A percentile compares a stretch with the other conserved stretches of the same genome.
Conservation (phyloP, 768 basidiomycete species). For the Hebeloma cylindrosporum region DNA sequence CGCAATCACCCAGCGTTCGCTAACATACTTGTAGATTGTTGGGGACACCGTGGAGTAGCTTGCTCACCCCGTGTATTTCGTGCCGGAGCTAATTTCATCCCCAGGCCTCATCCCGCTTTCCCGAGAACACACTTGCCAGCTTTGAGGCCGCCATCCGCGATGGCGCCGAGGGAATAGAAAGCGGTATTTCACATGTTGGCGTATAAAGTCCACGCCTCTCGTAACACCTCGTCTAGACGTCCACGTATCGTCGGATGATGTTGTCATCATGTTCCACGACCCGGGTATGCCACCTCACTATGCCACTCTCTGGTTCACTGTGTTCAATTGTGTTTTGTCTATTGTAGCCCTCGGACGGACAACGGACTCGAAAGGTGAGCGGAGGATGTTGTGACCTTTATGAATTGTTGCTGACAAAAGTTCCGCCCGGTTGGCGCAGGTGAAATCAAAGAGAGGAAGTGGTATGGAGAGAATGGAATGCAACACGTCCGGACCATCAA, state of each 20-base stretch:
- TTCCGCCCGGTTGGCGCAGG: conserved; percentile 39
- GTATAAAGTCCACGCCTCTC: conserved; percentile 37
- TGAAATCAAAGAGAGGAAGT: conserved; percentile 66
- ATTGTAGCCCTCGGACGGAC: conserved; percentile 68
- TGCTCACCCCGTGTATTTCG: neutral
- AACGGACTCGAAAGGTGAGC: conserved; percentile 69
- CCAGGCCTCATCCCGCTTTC: conserved; percentile 82
- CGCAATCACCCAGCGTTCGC: neutral
- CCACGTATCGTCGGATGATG: conserved; percentile 85
- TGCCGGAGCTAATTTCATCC: conserved; percentile 2
- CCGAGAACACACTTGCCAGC: conserved; percentile 94
- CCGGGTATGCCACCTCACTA: conserved; percentile 49
- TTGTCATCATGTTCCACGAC: conserved; percentile 96
- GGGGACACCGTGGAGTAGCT: conserved; percentile 52
- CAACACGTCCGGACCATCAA: conserved; percentile 78
- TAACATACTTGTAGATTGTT: conserved; percentile 61
- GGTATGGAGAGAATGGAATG: conserved; percentile 72
- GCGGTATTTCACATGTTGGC: conserved; percentile 64
- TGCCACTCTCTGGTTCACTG: conserved; percentile 10
- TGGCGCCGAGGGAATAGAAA: conserved; percentile 96
- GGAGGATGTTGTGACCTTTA: neutral
- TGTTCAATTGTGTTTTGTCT: conserved; percentile 16
- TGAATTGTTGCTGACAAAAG: conserved; percentile 5
- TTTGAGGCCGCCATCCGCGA: conserved; percentile 94
- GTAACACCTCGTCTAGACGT: conserved; percentile 83